Evolutionary conservation across 1,284 basidiomycete species (phyloP).

Genomic region (Rhodofomes roseus): DNA sequence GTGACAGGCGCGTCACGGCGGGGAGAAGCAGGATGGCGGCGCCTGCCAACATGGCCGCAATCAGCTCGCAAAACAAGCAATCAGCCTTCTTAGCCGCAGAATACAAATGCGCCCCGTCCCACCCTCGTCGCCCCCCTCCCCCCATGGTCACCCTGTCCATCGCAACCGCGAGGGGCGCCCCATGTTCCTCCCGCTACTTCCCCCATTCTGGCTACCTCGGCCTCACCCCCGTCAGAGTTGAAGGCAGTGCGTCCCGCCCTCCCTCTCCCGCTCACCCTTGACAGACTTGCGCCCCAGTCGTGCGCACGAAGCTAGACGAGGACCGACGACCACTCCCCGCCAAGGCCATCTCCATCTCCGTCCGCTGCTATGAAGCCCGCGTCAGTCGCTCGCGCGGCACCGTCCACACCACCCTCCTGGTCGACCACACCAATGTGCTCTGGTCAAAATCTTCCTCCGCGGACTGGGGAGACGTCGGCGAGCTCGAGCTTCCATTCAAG

Average conservation of each 20-base stretch:
- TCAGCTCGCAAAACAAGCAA: slow-evolving; percentile 10
- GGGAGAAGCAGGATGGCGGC: neutral
- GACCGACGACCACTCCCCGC: slow-evolving; percentile 64
- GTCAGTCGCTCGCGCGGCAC: slow-evolving; percentile 50
- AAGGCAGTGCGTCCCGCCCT: slow-evolving; percentile 54
- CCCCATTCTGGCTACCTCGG: slow-evolving; percentile 76
- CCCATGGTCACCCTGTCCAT: slow-evolving; percentile 64
- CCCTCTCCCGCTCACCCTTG: slow-evolving; percentile 9
- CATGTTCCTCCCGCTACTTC: slow-evolving; percentile 62
- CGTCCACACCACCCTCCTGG: slow-evolving; percentile 57
- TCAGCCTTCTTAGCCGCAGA: slow-evolving; percentile 4
- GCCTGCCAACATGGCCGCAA: slow-evolving; percentile 1
- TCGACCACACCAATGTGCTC: slow-evolving; percentile 59
- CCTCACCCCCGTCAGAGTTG: slow-evolving; percentile 72
- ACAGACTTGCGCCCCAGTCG: slow-evolving; percentile 38
- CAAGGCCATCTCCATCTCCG: slow-evolving; percentile 58
- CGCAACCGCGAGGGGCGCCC: slow-evolving; percentile 58
- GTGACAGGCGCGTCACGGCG: slow-evolving; percentile 2
- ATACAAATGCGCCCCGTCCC: slow-evolving; percentile 20
- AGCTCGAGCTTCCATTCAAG: slow-evolving; percentile 66
- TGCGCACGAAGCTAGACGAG: slow-evolving; percentile 66
- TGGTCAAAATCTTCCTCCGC: slow-evolving; percentile 62
- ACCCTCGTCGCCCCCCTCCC: slow-evolving; percentile 26
- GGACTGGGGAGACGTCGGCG: slow-evolving; percentile 56
- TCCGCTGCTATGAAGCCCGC: slow-evolving; percentile 77